These are phyloP conservation scores for Fusarium illudens DNA, from an alignment of 2,329 filamentous ascomycete species.

Conservation along the genomic window DNA sequence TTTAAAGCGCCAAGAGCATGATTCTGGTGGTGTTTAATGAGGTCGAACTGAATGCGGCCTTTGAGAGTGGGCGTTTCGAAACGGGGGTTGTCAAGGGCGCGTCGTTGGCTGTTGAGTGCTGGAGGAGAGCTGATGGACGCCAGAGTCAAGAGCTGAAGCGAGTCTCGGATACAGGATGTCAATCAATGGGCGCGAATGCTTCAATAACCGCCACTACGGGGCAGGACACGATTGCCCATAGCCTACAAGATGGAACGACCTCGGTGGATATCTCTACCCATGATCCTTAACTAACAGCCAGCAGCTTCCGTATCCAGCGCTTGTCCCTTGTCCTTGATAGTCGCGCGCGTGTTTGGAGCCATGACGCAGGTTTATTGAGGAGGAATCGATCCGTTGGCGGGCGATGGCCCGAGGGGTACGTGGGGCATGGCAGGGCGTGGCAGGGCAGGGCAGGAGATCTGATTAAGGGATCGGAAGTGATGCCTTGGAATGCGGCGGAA, in stretches of 20 bases:
- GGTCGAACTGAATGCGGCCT: background rate
- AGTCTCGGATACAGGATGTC: too few relatives aligned
- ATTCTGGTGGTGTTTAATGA: background rate
- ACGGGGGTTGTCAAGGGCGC: background rate
- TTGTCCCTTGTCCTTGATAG: slow-evolving; percentile 12
- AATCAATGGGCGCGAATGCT: too few relatives aligned
- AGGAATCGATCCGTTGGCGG: slow-evolving; percentile 13
- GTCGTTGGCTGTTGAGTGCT: background rate
- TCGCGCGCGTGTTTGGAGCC: slow-evolving; percentile 39
- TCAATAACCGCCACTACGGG: background rate
- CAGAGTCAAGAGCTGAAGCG: background rate
- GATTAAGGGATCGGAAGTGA: slow-evolving; percentile 9
- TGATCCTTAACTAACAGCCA: background rate
- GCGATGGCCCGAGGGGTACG: background rate
- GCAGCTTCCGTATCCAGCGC: slow-evolving; percentile 10
- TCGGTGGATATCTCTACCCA: background rate
- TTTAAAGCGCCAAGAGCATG: background rate
- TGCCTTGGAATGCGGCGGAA: slow-evolving; percentile 1
- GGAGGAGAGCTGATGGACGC: background rate
- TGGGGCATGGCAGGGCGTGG: background rate
- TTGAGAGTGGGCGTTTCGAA: slow-evolving; percentile 2
- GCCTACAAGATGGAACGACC: background rate
- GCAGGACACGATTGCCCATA: background rate
- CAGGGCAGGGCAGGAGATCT: background rate
- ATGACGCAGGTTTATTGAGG: slow-evolving; percentile 28